Conservation (phyloP, 1,284 basidiomycete species). For the Fomitiporia mediterranea region DNA sequence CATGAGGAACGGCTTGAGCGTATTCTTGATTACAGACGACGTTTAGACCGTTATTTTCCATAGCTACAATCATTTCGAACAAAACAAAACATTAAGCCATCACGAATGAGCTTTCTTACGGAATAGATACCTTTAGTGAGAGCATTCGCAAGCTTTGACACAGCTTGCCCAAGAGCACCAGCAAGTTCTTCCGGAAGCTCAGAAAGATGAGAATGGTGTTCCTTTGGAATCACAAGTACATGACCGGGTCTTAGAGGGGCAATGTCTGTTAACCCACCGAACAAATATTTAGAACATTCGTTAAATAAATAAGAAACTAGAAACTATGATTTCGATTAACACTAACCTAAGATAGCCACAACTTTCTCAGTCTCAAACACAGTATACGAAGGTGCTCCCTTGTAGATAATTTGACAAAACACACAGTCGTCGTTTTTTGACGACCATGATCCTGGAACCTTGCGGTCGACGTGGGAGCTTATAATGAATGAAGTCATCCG, state of each 20-base stretch:
- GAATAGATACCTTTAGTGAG: conserved; percentile 48
- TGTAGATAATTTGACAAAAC: conserved; percentile 59
- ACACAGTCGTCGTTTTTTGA: conserved; percentile 41
- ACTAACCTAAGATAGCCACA: conserved; percentile 62
- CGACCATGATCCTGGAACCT: conserved; percentile 41
- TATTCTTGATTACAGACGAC: conserved; percentile 80
- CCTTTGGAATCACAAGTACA: conserved; percentile 64
- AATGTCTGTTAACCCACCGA: conserved; percentile 45
- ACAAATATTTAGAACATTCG: not conserved
- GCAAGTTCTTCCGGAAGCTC: conserved; percentile 61
- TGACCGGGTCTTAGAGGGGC: conserved; percentile 65
- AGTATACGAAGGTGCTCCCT: conserved; percentile 42
- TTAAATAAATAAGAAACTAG: conserved; percentile 13
- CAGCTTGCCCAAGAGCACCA: conserved; percentile 50
- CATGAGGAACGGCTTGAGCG: conserved; percentile 76
- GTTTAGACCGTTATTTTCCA: conserved; percentile 63
- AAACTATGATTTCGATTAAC: not conserved
- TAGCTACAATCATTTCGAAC: conserved; percentile 36
- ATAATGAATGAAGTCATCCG: conserved; percentile 73
- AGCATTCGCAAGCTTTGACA: conserved; percentile 58
- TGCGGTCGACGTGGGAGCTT: conserved; percentile 49
- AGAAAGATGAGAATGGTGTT: conserved; percentile 54
- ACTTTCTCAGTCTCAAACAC: conserved; percentile 63
- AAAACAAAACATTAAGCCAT: not conserved
- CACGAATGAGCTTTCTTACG: not conserved